These are phyloP conservation scores for Roridomyces roridus DNA, from an alignment of 768 basidiomycete genomes.

Conservation along the genomic window DNA sequence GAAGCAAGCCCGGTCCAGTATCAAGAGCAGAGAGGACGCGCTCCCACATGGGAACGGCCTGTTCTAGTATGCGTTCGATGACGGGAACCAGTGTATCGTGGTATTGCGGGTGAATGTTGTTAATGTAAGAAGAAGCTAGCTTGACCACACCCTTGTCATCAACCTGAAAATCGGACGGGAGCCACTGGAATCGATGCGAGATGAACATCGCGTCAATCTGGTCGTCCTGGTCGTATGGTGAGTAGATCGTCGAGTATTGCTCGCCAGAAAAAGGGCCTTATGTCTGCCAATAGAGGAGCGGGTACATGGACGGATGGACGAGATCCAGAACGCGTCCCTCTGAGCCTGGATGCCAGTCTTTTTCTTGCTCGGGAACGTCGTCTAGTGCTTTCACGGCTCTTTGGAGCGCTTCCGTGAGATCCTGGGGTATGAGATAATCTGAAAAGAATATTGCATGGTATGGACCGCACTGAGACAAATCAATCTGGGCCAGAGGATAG, in stretches of 20 bases:
- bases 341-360: constrained; percentile 41
- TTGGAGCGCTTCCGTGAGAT: constrained; percentile 12
- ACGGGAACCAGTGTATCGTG: constrained; percentile 19
- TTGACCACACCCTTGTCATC: constrained; percentile 1
- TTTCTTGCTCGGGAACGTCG: constrained; percentile 28
- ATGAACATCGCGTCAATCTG: neutral
- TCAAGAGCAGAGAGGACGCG: constrained; percentile 25
- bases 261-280: constrained; percentile 5
- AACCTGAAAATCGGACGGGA: constrained; percentile 25
- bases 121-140: constrained; percentile 31
- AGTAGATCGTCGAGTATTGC: neutral
- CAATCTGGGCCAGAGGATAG: neutral
- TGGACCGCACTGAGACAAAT: constrained; percentile 19
- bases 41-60: constrained; percentile 32
- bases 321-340: constrained; percentile 36
- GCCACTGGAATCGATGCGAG: constrained; percentile 20
- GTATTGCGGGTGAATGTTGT: constrained; percentile 28
- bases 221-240: neutral
- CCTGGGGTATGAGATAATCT: constrained; percentile 27
- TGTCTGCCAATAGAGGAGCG: constrained; percentile 29
- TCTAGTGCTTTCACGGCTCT: constrained; percentile 25
- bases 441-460: constrained; percentile 28
- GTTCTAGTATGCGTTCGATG: constrained; percentile 27
- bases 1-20: too few species aligned
- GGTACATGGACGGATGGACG: constrained; percentile 38